Evolutionary conservation across 192 early-diverging fungal genomes (phyloP), one percentile per base, ranked within the genome.

Genomic region (Cladochytrium replicatum): DNA sequence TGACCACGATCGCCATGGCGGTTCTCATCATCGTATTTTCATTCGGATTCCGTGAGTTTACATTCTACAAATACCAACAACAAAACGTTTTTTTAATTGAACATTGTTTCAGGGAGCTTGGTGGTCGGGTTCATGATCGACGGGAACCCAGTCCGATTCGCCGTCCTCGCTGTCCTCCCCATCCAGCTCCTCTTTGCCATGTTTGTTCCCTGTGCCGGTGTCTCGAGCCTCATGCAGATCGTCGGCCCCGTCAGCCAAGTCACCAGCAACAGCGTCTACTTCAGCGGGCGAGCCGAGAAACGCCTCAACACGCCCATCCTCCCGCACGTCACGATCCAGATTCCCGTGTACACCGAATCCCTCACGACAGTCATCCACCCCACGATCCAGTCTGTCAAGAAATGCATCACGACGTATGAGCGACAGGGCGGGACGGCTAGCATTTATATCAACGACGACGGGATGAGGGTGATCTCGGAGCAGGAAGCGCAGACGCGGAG

Each of bases 401-500:
- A 23, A 6, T n/a, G 19, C 6, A 55, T 55, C 15, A 8, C 53
- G 8, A 55, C 53, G 5, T 55, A 55, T 21, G 53, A 55, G 26
- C 27, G 11, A 11, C 53, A 55, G 23, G 53, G 53, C 6, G 53
- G 53, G 6, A 8, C 55, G 8, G 32, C 9, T 6, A 55, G 31
- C 31, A 55, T 55, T 17, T 55, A 41, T 57, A 28, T 55, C 5
- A 54, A 51, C 54, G 53, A 55, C 13, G 53, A 55, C 31, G 53
- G 53, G 5, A 58, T 55, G 53, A 52, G 57, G 28, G 54, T 55
- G 5, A 32, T 55, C 6, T 7, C 55, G 8, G 7, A 6, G 6
- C 13, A 55, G 19, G 53, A 55, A 23, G 53, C 53, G 6, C 34
- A 58, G 23, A 5, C 13, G 6, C 52, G 53, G 28, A 55, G 22